Percentiles rank a stretch among this genome's conserved stretches.
Conservation (phyloP, 306 rosid species). For the Leucaena leucocephala region DNA sequence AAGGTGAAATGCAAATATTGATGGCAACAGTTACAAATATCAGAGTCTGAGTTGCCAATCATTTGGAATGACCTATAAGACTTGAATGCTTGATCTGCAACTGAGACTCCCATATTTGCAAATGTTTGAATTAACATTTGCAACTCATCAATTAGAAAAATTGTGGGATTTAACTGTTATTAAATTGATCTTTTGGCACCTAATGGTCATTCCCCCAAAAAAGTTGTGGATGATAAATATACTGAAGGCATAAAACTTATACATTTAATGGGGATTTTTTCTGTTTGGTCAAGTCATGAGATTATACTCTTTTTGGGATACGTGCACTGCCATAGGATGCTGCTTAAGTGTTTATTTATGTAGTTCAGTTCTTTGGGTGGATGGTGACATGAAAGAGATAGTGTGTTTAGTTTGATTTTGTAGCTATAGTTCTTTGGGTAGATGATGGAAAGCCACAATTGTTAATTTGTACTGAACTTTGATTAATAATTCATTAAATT, state of each 20-base stretch:
- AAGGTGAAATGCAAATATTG: background rate
- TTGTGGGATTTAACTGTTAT: background rate
- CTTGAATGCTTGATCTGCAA: background rate
- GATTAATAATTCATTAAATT: background rate
- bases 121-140: background rate
- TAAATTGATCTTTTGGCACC: background rate
- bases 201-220: background rate
- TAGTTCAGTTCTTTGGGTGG: background rate
- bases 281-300: background rate
- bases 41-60: background rate
- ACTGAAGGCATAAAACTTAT: background rate
- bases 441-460: slow-evolving; percentile 2
- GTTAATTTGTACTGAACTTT: background rate
- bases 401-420: slow-evolving; percentile 20
- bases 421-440: background rate
- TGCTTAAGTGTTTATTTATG: background rate
- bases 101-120: background rate
- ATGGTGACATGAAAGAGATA: slow-evolving; percentile 20
- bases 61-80: background rate
- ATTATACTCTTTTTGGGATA: background rate
- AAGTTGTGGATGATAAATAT: background rate
- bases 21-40: background rate
- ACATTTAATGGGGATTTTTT: background rate
- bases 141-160: background rate
- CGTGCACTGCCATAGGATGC: background rate